Conservation (phyloP, 192 early-diverging fungal species). For the Coemansia sp. region DNA sequence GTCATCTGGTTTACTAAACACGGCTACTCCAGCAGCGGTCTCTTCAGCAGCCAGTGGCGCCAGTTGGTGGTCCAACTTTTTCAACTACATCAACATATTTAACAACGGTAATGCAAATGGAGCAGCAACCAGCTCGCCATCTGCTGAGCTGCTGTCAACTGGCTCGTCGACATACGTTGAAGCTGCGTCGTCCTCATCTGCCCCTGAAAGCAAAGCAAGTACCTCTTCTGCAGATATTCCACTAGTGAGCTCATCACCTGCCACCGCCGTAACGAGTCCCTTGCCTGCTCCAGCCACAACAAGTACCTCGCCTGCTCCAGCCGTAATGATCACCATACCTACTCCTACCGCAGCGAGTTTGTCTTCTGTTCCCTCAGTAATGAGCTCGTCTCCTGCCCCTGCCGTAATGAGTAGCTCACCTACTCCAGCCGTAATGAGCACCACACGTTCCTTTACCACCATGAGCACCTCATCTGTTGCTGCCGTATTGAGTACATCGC, state of each 20-base stretch:
- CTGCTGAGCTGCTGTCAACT: background rate
- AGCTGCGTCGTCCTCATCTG: background rate
- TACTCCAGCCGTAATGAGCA: no score
- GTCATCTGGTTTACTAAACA: background rate
- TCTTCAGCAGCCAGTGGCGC: background rate
- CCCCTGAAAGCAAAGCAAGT: background rate
- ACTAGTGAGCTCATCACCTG: background rate
- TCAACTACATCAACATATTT: background rate
- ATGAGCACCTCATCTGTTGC: background rate
- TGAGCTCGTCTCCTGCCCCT: background rate
- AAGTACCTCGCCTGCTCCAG: background rate
- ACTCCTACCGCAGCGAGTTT: background rate
- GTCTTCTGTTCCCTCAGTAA: background rate
- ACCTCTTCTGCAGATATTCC: background rate
- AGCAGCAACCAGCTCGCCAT: background rate
- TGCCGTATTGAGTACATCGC: background rate
- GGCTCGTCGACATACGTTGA: background rate
- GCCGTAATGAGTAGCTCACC: background rate
- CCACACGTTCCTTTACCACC: no score
- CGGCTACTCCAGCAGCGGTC: background rate
- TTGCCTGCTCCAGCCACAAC: background rate
- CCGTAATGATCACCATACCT: background rate
- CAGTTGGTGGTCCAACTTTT: conserved; percentile 2
- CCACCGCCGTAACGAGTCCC: background rate
- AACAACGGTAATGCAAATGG: background rate